These are phyloP conservation scores for Diaporthe velutina DNA, from an alignment of 2,329 filamentous ascomycete species.

Conservation along the genomic window DNA sequence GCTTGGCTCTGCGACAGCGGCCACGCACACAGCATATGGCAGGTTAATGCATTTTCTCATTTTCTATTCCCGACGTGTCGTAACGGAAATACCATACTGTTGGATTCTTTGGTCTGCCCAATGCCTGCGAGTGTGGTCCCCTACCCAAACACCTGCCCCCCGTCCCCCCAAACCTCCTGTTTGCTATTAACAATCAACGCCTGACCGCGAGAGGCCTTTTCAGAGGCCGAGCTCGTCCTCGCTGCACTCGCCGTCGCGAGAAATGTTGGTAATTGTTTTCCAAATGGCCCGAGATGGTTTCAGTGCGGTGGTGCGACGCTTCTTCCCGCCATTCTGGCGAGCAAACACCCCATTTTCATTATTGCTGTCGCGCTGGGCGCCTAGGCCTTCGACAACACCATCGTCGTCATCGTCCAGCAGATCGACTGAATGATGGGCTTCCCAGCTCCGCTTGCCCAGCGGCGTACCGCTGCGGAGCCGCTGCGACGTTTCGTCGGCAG, in stretches of 20 bases:
- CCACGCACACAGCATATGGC: slow-evolving; percentile 8
- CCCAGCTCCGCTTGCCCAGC: slow-evolving; percentile 27
- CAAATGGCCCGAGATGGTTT: slow-evolving; percentile 29
- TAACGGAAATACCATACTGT: neutral
- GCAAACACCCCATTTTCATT: slow-evolving; percentile 4
- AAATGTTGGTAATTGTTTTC: slow-evolving; percentile 32
- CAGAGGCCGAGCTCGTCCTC: slow-evolving; percentile 39
- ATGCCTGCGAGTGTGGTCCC: neutral
- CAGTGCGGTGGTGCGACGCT: slow-evolving; percentile 34
- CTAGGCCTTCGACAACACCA: neutral
- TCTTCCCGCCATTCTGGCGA: neutral
- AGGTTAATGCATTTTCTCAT: slow-evolving; percentile 10
- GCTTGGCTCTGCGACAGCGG: slow-evolving; percentile 8
- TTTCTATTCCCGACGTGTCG: slow-evolving; percentile 13
- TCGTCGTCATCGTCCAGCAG: slow-evolving; percentile 15
- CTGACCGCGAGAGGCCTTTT: neutral
- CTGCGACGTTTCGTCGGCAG: neutral
- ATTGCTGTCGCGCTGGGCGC: neutral
- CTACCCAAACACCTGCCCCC: neutral
- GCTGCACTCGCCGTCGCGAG: slow-evolving; percentile 31
- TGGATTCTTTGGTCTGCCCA: neutral
- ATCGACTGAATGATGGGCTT: slow-evolving; percentile 19
- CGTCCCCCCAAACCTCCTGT: neutral
- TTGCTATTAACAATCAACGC: neutral
- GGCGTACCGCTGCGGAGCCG: neutral